These are phyloP conservation scores for Drosera spatulata DNA, from an alignment of 179 eudicot genomes.

Conservation along the genomic window DNA sequence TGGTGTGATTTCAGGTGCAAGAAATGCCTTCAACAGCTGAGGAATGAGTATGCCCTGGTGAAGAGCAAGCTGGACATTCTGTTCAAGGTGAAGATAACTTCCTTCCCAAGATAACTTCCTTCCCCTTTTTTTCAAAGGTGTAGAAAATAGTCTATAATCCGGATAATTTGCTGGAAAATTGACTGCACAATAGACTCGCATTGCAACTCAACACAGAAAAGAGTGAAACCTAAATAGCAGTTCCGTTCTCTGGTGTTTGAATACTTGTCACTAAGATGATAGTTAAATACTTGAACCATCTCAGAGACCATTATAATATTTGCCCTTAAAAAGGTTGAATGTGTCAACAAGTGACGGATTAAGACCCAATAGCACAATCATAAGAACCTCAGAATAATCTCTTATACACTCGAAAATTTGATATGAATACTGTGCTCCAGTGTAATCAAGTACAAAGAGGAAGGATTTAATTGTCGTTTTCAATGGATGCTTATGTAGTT, in stretches of 20 bases:
- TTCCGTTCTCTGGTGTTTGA: too few species aligned
- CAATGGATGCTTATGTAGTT: conserved; percentile 15
- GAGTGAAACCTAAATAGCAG: too few species aligned
- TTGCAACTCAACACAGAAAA: too few species aligned
- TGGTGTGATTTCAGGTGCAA: conserved; percentile 22
- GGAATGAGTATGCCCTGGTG: conserved; percentile 27
- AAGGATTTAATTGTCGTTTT: background rate
- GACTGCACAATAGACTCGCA: too few species aligned
- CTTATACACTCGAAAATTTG: background rate
- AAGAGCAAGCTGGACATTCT: conserved; percentile 35
- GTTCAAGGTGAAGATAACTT: conserved; percentile 24
- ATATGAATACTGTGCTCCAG: background rate
- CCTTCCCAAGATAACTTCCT: background rate
- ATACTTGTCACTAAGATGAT: too few species aligned
- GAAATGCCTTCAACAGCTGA: conserved; percentile 30
- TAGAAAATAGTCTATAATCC: background rate
- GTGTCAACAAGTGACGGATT: too few species aligned
- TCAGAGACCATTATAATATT: too few species aligned
- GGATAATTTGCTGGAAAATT: too few species aligned
- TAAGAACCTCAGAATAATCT: too few species aligned
- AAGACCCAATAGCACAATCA: too few species aligned
- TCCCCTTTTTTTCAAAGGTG: background rate
- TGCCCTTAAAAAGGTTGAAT: too few species aligned
- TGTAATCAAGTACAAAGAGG: background rate
- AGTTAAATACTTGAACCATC: too few species aligned